A percentile compares a stretch with the other conserved stretches of the same genome.
These are phyloP conservation scores for Boletus vinaceobasis DNA, from an alignment of 768 basidiomycete genomes.

Conservation along the genomic window DNA sequence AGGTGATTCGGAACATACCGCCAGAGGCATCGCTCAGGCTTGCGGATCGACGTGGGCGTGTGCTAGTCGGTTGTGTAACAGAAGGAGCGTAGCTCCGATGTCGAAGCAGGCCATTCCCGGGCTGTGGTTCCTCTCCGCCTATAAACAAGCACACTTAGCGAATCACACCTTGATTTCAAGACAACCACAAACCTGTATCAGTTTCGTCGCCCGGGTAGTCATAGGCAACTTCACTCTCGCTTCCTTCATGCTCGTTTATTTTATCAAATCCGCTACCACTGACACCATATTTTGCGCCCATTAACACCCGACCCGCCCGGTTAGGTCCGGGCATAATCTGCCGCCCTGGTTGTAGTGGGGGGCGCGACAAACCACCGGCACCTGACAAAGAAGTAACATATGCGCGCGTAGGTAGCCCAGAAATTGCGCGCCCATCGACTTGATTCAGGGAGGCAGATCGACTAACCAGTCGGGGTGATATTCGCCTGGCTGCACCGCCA, in stretches of 20 bases:
- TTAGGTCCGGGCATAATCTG: conserved; percentile 44
- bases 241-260: conserved; percentile 44
- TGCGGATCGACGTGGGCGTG: conserved; percentile 71
- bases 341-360: conserved; percentile 39
- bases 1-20: conserved; percentile 22
- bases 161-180: conserved; percentile 8
- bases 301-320: conserved; percentile 50
- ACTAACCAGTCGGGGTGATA: conserved; percentile 28
- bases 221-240: conserved; percentile 38
- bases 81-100: conserved; percentile 27
- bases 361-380: conserved; percentile 37
- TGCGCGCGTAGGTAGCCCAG: conserved; percentile 31
- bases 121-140: conserved; percentile 32
- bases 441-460: conserved; percentile 34
- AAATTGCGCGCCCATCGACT: conserved; percentile 34
- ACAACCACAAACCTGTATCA: conserved; percentile 34
- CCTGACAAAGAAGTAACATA: conserved; percentile 28
- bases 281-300: conserved; percentile 34
- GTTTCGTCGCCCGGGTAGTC: conserved; percentile 36
- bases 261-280: conserved; percentile 41
- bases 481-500: conserved; percentile 15
- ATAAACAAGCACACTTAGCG: conserved; percentile 23
- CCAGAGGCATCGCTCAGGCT: conserved; percentile 64
- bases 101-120: conserved; percentile 22
- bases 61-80: conserved; percentile 38